phyloP scores from a whole-genome alignment of 2,329 filamentous ascomycete species.

The Colletotrichum musae region DNA sequence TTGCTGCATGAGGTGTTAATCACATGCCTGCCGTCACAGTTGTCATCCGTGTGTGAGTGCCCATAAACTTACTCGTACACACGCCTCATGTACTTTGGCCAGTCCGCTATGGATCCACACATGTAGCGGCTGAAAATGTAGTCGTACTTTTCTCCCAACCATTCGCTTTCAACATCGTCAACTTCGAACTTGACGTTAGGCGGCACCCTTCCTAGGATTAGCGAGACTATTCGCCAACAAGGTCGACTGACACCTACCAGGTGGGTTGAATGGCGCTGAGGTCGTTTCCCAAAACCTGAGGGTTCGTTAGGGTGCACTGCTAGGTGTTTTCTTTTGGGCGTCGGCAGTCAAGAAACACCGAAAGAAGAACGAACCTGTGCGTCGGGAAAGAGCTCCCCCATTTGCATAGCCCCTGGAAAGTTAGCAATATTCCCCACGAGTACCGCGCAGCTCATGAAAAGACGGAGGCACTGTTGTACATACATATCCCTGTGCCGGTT shows the following conservation, averaged over 20 bases:
- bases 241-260: background rate
- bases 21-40: background rate
- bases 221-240: background rate
- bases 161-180: conserved; percentile 72
- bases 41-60: background rate
- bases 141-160: conserved; percentile 55
- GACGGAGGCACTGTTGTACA: background rate
- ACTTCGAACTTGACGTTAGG: conserved; percentile 76
- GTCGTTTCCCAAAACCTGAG: conserved; percentile 24
- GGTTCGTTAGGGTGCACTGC: background rate
- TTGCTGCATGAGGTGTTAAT: conserved; percentile 42
- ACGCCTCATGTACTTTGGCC: conserved; percentile 1
- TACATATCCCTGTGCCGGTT: conserved; percentile 74
- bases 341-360: background rate
- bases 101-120: conserved; percentile 18
- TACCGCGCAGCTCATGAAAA: too few species aligned
- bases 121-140: conserved; percentile 48
- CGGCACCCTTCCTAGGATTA: conserved; percentile 60
- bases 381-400: conserved; percentile 9
- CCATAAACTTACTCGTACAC: conserved; percentile 7
- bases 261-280: conserved; percentile 22
- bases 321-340: background rate
- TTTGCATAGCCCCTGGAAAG: conserved; percentile 2
- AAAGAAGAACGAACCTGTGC: background rate
- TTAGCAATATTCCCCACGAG: background rate